A percentile compares a stretch with the other conserved stretches of the same genome.
Evolutionary conservation across 306 rosid genomes (phyloP).

Genomic region (Acacia confusa): DNA sequence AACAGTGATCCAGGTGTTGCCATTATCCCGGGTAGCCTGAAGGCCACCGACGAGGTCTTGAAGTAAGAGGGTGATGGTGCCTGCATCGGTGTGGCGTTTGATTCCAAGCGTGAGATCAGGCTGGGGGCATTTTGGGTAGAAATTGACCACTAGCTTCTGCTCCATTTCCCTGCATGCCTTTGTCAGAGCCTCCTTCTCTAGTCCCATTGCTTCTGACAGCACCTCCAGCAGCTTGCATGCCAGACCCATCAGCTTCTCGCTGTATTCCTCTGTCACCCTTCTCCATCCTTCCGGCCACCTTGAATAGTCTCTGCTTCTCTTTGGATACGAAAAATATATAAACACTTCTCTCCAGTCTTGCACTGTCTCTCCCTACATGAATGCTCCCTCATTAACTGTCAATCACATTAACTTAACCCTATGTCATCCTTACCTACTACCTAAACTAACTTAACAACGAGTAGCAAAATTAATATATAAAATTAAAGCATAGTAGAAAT

Average conservation of each 20-base stretch:
- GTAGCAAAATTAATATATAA: neutral
- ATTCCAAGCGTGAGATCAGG: slow-evolving; percentile 91
- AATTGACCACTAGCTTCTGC: slow-evolving; percentile 77
- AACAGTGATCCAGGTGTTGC: slow-evolving; percentile 84
- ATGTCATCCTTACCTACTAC: too few relatives aligned
- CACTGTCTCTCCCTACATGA: slow-evolving; percentile 68
- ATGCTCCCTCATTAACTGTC: neutral
- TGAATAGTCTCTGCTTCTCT: slow-evolving; percentile 55
- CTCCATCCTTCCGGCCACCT: slow-evolving; percentile 83
- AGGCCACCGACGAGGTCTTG: slow-evolving; percentile 96
- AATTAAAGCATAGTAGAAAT: neutral
- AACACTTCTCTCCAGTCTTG: slow-evolving; percentile 89
- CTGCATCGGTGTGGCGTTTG: slow-evolving; percentile 89
- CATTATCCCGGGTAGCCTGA: slow-evolving; percentile 79
- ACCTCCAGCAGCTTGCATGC: slow-evolving; percentile 76
- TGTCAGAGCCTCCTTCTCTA: slow-evolving; percentile 70
- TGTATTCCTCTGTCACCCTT: slow-evolving; percentile 60
- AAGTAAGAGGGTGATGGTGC: slow-evolving; percentile 83
- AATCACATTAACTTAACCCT: neutral
- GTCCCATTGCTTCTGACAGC: slow-evolving; percentile 84
- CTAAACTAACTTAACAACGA: neutral
- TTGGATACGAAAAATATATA: slow-evolving; percentile 75
- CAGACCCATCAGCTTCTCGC: slow-evolving; percentile 68
- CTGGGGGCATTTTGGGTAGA: slow-evolving; percentile 85
- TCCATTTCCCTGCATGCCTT: slow-evolving; percentile 92